Conservation (phyloP, 2,329 filamentous ascomycete genomes). For the Cytospora mali region DNA sequence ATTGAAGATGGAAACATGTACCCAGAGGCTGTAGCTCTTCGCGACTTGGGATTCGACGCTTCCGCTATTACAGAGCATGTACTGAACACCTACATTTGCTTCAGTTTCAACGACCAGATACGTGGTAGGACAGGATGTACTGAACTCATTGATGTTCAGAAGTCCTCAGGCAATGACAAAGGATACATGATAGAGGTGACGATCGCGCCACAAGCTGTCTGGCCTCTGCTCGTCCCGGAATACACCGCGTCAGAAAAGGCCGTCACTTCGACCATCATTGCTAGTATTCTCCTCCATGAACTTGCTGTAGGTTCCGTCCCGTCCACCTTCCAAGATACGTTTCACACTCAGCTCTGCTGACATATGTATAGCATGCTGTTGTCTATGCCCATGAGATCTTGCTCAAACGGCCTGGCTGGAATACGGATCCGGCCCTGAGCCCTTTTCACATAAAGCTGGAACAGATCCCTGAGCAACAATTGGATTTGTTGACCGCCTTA, state of each 20-base stretch:
- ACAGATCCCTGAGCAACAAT: neutral
- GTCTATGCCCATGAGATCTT: neutral
- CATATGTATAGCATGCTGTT: neutral
- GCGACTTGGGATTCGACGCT: neutral
- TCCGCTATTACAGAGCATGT: neutral
- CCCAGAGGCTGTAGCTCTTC: slow-evolving; percentile 6
- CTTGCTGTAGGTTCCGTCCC: slow-evolving; percentile 6
- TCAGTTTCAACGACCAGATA: neutral
- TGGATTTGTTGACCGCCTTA: neutral
- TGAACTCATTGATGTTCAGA: neutral
- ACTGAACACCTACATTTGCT: neutral
- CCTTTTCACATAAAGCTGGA: neutral
- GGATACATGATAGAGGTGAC: neutral
- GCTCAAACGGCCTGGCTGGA: neutral
- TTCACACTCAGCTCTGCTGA: neutral
- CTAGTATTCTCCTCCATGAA: neutral
- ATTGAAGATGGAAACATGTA: neutral
- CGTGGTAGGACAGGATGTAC: neutral
- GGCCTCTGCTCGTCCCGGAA: neutral
- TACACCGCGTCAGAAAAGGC: slow-evolving; percentile 5
- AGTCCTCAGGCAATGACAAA: neutral
- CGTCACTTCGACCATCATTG: neutral
- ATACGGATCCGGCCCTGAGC: neutral
- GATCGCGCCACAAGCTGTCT: neutral
- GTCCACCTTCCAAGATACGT: neutral